Base-by-base conservation (phyloP, 441 rosid genomes). In the Kokia cookei region DNA sequence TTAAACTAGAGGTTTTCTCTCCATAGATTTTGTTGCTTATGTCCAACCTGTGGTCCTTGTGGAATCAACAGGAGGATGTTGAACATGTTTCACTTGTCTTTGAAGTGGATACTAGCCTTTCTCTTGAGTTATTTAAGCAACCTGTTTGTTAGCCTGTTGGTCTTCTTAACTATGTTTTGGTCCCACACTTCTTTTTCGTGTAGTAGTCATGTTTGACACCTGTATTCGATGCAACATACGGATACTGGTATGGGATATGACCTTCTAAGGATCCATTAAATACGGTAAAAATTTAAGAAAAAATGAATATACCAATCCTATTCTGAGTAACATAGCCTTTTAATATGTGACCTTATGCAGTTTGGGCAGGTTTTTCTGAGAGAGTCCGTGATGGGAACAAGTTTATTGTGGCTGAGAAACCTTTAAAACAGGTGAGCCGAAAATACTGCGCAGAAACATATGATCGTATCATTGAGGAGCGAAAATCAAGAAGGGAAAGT, bases 351-450 rank as follows among this genome's bases (percentile, higher is more conserved):
- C 27, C 65, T 15, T 57, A 26, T 76, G 66, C 93, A 95, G 99
- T 93, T 74, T 95, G 99, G 99, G 98, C 98, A 73, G 96, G 96
- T 17, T 90, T 95, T 82, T 77, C 98, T n/a, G 96, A 93, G 82
- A 88, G 92, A 83, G 77, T 42, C 26, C 96, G 93, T 1, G 92
- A 93, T 43, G 97, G 98, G 29, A 89, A 83, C 86, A 95, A 95
- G 80, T 95, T 85, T 82, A 73, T 88, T 73, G 97, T 95, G 63
- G 96, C 94, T 1, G 97, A 89, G 76, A 92, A 61, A 79, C 89
- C 91, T 0, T 66, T 64, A 42, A 91, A 86, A 79, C 94, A 85
- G 85, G 84, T 67, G 45, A 77, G 79, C 74, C 74, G 84, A 24
- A 88, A 83, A 65, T 85, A 84, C 82, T 84, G 96, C 76, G 74